Conservation (phyloP, 2,329 filamentous ascomycete species). For the Monosporascus sp. region DNA sequence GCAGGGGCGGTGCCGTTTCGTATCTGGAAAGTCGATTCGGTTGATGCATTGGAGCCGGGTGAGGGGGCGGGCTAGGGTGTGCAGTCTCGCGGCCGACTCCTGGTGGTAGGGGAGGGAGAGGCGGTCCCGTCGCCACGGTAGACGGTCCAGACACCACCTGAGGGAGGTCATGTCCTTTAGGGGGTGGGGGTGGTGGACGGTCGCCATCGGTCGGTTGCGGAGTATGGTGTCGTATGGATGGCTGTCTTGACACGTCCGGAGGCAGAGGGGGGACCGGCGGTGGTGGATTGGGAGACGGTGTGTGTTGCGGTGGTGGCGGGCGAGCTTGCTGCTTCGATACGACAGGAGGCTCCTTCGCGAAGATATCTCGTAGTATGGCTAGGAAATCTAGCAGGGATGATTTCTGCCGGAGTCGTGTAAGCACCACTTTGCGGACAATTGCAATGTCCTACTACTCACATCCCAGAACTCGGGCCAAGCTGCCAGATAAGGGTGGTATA, state of each 20-base stretch:
- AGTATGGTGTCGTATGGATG: constrained; percentile 29
- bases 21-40: constrained; percentile 27
- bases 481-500: constrained; percentile 93
- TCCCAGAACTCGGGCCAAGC: constrained; percentile 88
- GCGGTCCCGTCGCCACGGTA: constrained; percentile 23
- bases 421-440: not conserved
- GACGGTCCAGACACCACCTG: constrained; percentile 28
- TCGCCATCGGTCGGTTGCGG: constrained; percentile 24
- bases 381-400: constrained; percentile 81
- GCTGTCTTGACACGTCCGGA: constrained; percentile 50
- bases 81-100: constrained; percentile 20
- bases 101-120: constrained; percentile 31
- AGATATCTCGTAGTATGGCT: constrained; percentile 75
- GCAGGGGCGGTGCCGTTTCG: constrained; percentile 27
- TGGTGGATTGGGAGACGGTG: constrained; percentile 48
- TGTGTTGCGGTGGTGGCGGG: constrained; percentile 29
- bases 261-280: constrained; percentile 65
- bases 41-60: constrained; percentile 12
- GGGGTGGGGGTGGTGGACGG: constrained; percentile 47
- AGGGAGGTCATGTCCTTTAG: constrained; percentile 38
- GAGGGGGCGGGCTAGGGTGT: constrained; percentile 15
- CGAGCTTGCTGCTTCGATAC: constrained; percentile 62
- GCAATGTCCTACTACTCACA: constrained; percentile 48
- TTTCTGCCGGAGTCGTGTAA: constrained; percentile 50
- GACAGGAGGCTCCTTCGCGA: constrained; percentile 91